Base-by-base conservation (phyloP, 2,329 filamentous ascomycete species). In the Neofusicoccum laricinum region DNA sequence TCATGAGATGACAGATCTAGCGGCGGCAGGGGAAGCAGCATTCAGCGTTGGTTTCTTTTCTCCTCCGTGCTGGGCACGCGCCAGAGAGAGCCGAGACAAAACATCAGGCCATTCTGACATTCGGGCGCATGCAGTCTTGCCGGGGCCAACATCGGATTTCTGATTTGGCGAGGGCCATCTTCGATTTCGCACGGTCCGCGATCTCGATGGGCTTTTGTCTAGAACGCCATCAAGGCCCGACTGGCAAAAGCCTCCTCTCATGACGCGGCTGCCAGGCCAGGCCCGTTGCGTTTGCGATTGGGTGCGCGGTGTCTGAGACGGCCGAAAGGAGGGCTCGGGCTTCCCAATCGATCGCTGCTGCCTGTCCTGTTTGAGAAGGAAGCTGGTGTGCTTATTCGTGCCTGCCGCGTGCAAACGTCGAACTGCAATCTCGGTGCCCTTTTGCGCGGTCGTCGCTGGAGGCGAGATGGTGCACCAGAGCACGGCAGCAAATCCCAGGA, bases 61-160 rank as follows among this genome's bases (percentile, higher is more conserved):
- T n/a, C n/a, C n/a, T n/a, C n/a, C n/a, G n/a, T n/a, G n/a, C n/a
- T n/a, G n/a, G n/a, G n/a, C n/a, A n/a, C n/a, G n/a, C n/a, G n/a
- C n/a, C 45, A 36, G n/a, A 19, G n/a, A n/a, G 5, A 19, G 15
- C 10, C 14, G 32, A 30, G 25, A 30, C 5, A 30, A 14, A 36
- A 21, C 32, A 53, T 53, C 49, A 53, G 49, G 32, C 49, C 49
- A 53, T 53, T 53, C 19, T 53, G 36, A 14, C 48, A 25, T 51
- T n/a, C 21, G 49, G 36, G 46, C 11, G 7, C 11, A n/a, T 19
- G 15, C 30, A 7, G 34, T 25, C n/a, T 15, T 40, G 36, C 15
- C 34, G 17, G 51, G 53, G 53, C 25, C 40, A 58, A 40, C 53
- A 58, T 58, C 53, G 53, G 34, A 58, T 45, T 57, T 17, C 43